A percentile compares a stretch with the other conserved stretches of the same genome.
Evolutionary conservation across 2,329 filamentous ascomycete genomes (phyloP).

Genomic region (Aspergillus tubingensis): DNA sequence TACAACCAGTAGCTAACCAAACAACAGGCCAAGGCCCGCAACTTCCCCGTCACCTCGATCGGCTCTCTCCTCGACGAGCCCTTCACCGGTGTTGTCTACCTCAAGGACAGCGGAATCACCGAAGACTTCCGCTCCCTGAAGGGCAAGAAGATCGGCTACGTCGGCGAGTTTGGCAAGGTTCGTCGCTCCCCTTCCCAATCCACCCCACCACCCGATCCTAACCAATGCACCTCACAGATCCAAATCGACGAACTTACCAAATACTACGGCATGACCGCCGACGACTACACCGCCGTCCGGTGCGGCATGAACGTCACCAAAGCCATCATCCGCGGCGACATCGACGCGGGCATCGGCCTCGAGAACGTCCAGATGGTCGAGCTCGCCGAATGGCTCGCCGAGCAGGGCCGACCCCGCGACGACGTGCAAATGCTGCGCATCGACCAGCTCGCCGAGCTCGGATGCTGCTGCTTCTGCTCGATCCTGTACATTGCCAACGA

Average conservation of each 20-base stretch:
- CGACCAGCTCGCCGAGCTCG: slow-evolving; percentile 75
- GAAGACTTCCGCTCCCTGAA: slow-evolving; percentile 73
- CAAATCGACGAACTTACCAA: slow-evolving; percentile 80
- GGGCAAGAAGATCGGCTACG: slow-evolving; percentile 76
- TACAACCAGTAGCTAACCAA: neutral
- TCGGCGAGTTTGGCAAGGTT: slow-evolving; percentile 74
- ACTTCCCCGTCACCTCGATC: slow-evolving; percentile 71
- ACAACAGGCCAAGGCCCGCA: slow-evolving; percentile 68
- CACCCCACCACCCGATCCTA: neutral
- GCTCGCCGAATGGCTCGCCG: slow-evolving; percentile 71
- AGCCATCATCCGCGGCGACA: slow-evolving; percentile 70
- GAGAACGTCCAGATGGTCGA: slow-evolving; percentile 86
- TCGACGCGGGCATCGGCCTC: slow-evolving; percentile 74
- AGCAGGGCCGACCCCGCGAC: slow-evolving; percentile 61
- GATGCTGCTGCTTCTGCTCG: slow-evolving; percentile 82
- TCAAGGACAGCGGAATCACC: slow-evolving; percentile 73
- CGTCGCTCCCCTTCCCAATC: neutral
- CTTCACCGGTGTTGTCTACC: slow-evolving; percentile 76
- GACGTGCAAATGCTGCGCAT: slow-evolving; percentile 82
- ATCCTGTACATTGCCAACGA: slow-evolving; percentile 82
- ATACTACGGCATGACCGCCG: slow-evolving; percentile 72
- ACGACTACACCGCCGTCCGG: slow-evolving; percentile 73
- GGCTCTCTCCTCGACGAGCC: slow-evolving; percentile 77
- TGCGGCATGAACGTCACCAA: slow-evolving; percentile 81
- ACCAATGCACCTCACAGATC: slow-evolving; percentile 51